Base-by-base conservation (phyloP, 139 green algal species). In the Marvania coccoides region DNA sequence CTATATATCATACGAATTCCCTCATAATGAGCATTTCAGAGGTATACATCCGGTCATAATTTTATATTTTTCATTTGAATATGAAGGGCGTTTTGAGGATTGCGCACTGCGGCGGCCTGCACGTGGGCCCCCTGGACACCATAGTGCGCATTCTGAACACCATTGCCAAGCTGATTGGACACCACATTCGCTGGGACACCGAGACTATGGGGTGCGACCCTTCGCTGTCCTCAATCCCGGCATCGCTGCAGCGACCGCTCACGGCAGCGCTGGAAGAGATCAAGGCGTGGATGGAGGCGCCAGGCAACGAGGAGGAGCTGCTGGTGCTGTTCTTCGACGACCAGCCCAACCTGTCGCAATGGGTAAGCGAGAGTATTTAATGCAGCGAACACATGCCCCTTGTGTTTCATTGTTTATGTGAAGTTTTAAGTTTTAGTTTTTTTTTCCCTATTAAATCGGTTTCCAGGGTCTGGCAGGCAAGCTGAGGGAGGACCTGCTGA, bases 201-300 rank as follows among this genome's bases (percentile, higher is more conserved):
- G 86, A 91, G 64, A 89, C 83, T 7, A 53, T 92, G n/a, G 86
- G 86, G 10, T 93, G 86, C 54, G 47, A 71, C 30, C 86, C 86
- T 42, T 82, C 65, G 36, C 65, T 90, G 26, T 83, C 68, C 8
- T 87, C 77, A 24, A 88, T 93, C 28, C 77, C 79, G 5, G 53
- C 75, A 5, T n/a, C 38, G 5, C 78, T 85, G 36, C 83, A 92
- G 74, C 69, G 86, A 47, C 67, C 58, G 15, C 54, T 87, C 13
- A 60, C 67, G 3, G 67, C 76, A 19, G 79, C 79, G 2, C 35
- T 90, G 62, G 23, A 67, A 33, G 83, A 90, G 60, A 51, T 90
- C 33, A 23, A n/a, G 5, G 61, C 31, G 10, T 90, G 83, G 83
- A 75, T 90, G 67, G 36, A 68, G 10, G 13, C 34, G 6, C 60